Conservation (phyloP, 352 stramenopile species). For the Globisporangium yorkense region DNA sequence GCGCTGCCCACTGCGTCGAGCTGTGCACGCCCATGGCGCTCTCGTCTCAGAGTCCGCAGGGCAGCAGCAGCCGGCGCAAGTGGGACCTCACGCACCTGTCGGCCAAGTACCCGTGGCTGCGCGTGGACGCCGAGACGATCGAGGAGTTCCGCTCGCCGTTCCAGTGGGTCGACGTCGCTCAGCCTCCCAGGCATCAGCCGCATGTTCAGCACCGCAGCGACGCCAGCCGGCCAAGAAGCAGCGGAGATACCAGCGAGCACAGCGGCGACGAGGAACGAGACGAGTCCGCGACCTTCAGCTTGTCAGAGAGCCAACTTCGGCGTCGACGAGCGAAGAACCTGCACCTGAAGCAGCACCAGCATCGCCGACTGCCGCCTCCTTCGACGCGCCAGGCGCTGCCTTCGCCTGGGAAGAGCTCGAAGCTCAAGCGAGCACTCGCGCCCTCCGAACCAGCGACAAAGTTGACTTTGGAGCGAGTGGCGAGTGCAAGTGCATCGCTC, state of each 20-base stretch:
- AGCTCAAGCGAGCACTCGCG: background rate
- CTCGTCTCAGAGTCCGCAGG: constrained; percentile 2
- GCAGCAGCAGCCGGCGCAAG: background rate
- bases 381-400: background rate
- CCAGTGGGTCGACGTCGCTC: constrained; percentile 23
- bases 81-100: constrained; percentile 58
- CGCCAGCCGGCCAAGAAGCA: background rate
- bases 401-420: background rate
- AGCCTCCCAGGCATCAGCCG: background rate
- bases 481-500: background rate
- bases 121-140: constrained; percentile 52
- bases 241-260: background rate
- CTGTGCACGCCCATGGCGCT: constrained; percentile 2
- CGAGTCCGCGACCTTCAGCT: constrained; percentile 8
- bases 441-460: background rate
- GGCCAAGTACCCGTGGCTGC: constrained; percentile 75
- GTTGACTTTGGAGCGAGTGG: background rate
- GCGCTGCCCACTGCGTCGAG: too few species aligned
- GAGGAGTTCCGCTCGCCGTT: constrained; percentile 65
- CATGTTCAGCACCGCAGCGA: background rate
- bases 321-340: background rate
- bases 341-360: background rate
- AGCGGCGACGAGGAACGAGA: constrained; percentile 7
- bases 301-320: background rate
- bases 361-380: background rate